These are phyloP conservation scores for Penicillium flavigenum DNA, from an alignment of 495 filamentous ascomycete species.

Conservation along the genomic window DNA sequence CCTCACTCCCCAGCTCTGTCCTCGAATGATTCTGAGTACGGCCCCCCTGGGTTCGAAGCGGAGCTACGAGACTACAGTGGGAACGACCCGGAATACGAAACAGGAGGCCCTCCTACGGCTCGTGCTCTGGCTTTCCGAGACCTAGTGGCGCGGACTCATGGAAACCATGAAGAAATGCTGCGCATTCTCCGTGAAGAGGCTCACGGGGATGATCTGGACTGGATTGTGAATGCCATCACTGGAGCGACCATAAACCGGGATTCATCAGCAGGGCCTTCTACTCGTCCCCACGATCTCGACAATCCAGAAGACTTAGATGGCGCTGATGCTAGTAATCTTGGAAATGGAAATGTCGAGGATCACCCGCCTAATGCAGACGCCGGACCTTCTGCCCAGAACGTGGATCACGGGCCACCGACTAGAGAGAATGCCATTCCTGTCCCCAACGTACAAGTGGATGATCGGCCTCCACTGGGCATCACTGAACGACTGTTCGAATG, in stretches of 20 bases:
- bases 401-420: neutral
- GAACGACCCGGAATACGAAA: neutral
- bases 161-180: slow-evolving; percentile 59
- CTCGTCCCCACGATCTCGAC: neutral
- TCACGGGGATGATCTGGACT: slow-evolving; percentile 54
- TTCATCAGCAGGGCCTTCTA: slow-evolving; percentile 12
- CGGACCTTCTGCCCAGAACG: slow-evolving; percentile 1
- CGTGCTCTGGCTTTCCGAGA: slow-evolving; percentile 50
- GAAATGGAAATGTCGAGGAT: neutral
- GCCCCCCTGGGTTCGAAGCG: slow-evolving; percentile 14
- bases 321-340: neutral
- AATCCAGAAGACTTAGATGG: neutral
- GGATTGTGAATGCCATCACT: slow-evolving; percentile 44
- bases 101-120: slow-evolving; percentile 8
- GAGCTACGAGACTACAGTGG: neutral
- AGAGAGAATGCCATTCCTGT: neutral
- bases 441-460: neutral
- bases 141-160: slow-evolving; percentile 52
- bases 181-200: slow-evolving; percentile 62
- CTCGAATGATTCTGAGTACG: slow-evolving; percentile 27
- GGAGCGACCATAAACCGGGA: slow-evolving; percentile 16
- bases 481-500: slow-evolving; percentile 46
- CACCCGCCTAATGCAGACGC: neutral
- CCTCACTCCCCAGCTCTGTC: slow-evolving; percentile 27
- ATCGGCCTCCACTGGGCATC: slow-evolving; percentile 19